Evolutionary conservation across 306 rosid species (phyloP).

Genomic region (Inga oerstediana): DNA sequence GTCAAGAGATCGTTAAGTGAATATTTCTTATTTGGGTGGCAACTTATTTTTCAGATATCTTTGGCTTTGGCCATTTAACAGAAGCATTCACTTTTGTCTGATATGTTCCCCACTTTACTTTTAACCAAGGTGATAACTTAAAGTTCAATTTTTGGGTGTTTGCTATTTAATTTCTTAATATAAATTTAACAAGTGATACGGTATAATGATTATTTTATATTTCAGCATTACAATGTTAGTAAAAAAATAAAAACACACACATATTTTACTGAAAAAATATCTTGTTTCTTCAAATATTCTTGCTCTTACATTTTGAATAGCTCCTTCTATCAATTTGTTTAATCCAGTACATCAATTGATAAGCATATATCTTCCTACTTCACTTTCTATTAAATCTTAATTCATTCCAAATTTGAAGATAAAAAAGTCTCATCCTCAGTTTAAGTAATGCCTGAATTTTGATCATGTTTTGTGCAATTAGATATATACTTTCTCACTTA

Average conservation of each 20-base stretch:
- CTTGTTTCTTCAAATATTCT: not conserved
- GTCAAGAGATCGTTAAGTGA: not conserved
- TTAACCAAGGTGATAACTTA: not conserved
- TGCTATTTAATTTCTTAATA: not conserved
- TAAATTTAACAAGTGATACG: not conserved
- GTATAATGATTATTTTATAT: not conserved
- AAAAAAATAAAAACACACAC: not conserved
- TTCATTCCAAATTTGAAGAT: not conserved
- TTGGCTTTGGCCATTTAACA: not conserved
- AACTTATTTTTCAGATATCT: not conserved
- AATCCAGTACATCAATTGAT: not conserved
- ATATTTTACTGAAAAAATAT: not conserved
- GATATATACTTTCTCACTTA: not conserved
- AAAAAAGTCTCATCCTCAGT: not conserved
- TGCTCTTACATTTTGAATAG: not conserved
- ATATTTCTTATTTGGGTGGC: not conserved
- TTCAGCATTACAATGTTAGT: not conserved
- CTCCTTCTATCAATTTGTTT: not conserved
- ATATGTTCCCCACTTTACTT: not conserved
- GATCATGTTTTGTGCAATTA: not conserved
- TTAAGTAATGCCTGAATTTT: not conserved
- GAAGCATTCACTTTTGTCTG: not conserved
- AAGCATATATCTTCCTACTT: not conserved
- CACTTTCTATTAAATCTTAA: not conserved
- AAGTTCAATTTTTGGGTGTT: not conserved